phyloP scores from a whole-genome alignment of 75 land plant genomes.

The Azolla pinnata region DNA sequence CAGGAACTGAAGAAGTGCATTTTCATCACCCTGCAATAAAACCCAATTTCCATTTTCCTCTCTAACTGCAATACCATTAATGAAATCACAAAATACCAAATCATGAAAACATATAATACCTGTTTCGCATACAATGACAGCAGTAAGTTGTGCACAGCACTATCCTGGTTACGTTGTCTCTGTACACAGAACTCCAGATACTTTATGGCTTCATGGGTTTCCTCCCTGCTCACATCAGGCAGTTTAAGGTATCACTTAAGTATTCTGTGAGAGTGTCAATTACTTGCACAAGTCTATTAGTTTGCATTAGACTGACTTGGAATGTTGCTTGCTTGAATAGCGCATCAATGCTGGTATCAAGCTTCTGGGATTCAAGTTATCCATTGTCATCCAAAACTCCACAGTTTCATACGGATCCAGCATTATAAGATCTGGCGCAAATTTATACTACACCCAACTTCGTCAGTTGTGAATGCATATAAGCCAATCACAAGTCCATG shows the following conservation, averaged over 20 bases:
- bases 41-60: no score
- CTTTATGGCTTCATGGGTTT: constrained; percentile 88
- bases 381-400: constrained; percentile 80
- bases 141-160: constrained; percentile 78
- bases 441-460: constrained; percentile 64
- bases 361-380: constrained; percentile 70
- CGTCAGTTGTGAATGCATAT: constrained; percentile 22
- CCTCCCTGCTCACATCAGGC: constrained; percentile 51
- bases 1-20: constrained; percentile 65
- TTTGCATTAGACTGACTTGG: no score
- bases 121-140: constrained; percentile 81
- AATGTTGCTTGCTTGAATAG: constrained; percentile 77
- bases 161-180: constrained; percentile 73
- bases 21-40: constrained; percentile 63
- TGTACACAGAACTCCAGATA: constrained; percentile 84
- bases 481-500: constrained; percentile 23
- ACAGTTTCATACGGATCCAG: constrained; percentile 97
- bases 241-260: background rate
- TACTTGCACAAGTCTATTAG: no score
- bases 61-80: no score
- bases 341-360: constrained; percentile 98
- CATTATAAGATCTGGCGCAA: constrained; percentile 88
- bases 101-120: no score
- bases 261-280: no score
- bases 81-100: no score